Conservation (phyloP, 176 grass and related monocot species). For the Guadua angustifolia region DNA sequence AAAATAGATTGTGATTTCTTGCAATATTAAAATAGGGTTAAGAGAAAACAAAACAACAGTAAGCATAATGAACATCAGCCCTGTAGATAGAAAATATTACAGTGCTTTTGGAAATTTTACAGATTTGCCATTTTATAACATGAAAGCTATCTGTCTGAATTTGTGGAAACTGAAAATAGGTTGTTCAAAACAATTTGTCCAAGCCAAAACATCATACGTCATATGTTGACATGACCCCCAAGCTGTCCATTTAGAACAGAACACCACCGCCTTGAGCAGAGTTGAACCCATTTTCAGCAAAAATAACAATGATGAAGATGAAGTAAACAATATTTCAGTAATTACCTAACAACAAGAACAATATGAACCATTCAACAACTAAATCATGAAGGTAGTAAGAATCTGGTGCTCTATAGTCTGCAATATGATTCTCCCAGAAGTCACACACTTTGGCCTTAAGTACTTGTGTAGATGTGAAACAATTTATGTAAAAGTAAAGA, state of each 20-base stretch:
- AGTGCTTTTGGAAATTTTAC: background rate
- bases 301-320: background rate
- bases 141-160: constrained; percentile 14
- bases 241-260: background rate
- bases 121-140: background rate
- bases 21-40: background rate
- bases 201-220: background rate
- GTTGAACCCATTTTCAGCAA: background rate
- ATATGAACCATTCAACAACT: background rate
- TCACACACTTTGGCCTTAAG: constrained; percentile 1
- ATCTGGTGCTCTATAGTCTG: background rate
- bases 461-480: background rate
- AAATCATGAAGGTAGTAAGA: background rate
- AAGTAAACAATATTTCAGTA: background rate
- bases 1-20: background rate
- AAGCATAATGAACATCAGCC: background rate
- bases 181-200: background rate
- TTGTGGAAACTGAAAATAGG: background rate
- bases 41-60: background rate
- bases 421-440: background rate
- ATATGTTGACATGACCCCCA: background rate
- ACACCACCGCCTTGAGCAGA: background rate
- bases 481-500: background rate
- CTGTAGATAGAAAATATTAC: background rate
- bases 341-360: constrained; percentile 1